Conservation (phyloP, 495 filamentous ascomycete species). For the Tetracladium marchalianum region DNA sequence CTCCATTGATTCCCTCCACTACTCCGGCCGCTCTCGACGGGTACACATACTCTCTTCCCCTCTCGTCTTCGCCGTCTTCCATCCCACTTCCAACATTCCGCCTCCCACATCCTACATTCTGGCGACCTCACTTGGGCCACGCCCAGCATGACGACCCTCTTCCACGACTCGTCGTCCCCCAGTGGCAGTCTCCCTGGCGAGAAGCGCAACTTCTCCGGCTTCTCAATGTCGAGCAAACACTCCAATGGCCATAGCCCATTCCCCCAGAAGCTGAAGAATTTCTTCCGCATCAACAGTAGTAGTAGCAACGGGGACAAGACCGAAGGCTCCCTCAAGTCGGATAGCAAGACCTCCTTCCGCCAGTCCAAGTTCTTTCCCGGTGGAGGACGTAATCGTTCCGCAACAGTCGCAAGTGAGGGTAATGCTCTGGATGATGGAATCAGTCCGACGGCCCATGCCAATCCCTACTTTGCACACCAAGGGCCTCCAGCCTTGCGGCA, state of each 20-base stretch:
- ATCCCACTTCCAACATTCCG: no score
- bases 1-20: no score
- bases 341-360: conserved; percentile 59
- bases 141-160: conserved; percentile 21
- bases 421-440: conserved; percentile 79
- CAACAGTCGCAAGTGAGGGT: conserved; percentile 88
- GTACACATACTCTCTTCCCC: neutral
- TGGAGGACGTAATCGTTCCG: conserved; percentile 67
- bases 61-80: no score
- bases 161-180: conserved; percentile 14
- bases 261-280: conserved; percentile 86
- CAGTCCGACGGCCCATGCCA: conserved; percentile 88
- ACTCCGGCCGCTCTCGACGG: neutral
- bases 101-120: neutral
- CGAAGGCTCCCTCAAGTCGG: conserved; percentile 24
- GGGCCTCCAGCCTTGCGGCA: conserved; percentile 87
- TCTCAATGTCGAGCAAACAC: conserved; percentile 22
- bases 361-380: conserved; percentile 77
- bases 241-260: conserved; percentile 38
- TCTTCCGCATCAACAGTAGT: conserved; percentile 87
- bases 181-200: conserved; percentile 14
- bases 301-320: conserved; percentile 38
- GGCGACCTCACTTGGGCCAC: neutral
- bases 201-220: conserved; percentile 19
- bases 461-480: conserved; percentile 96